Conservation (phyloP, 1,284 basidiomycete species). For the Porogramme epimiltina region DNA sequence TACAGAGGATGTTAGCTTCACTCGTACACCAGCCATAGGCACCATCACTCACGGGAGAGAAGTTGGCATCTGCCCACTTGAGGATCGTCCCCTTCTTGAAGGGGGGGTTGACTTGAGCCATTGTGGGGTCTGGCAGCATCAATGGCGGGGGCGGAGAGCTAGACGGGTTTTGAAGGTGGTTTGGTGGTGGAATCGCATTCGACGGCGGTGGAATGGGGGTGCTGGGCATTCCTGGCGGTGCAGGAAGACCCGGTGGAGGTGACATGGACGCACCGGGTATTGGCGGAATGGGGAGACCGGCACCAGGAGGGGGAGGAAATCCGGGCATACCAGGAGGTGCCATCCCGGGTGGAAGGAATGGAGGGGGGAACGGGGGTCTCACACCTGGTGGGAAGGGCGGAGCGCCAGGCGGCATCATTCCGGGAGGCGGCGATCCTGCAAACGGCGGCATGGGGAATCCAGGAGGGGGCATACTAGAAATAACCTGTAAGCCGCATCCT, state of each 20-base stretch:
- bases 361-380: conserved; percentile 38
- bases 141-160: conserved; percentile 31
- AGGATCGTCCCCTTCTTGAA: conserved; percentile 80
- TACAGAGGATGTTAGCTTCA: conserved; percentile 30
- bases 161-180: conserved; percentile 5
- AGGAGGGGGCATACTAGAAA: conserved; percentile 11
- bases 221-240: not conserved
- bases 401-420: conserved; percentile 35
- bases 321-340: conserved; percentile 26
- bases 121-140: conserved; percentile 55
- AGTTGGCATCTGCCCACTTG: conserved; percentile 77
- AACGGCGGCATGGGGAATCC: conserved; percentile 40
- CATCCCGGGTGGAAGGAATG: conserved; percentile 31
- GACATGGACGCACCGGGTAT: conserved; percentile 24
- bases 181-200: conserved; percentile 1
- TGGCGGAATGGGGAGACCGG: conserved; percentile 19
- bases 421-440: conserved; percentile 35
- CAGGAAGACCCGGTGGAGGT: conserved; percentile 13
- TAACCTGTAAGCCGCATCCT: not conserved
- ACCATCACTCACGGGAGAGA: conserved; percentile 60
- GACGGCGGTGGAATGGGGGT: conserved; percentile 11
- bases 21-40: not conserved
- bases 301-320: conserved; percentile 23
- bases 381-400: conserved; percentile 45
- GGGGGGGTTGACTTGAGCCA: conserved; percentile 66